phyloP scores from a whole-genome alignment of 2,329 filamentous ascomycete genomes.

The Verticillium klebahnii region DNA sequence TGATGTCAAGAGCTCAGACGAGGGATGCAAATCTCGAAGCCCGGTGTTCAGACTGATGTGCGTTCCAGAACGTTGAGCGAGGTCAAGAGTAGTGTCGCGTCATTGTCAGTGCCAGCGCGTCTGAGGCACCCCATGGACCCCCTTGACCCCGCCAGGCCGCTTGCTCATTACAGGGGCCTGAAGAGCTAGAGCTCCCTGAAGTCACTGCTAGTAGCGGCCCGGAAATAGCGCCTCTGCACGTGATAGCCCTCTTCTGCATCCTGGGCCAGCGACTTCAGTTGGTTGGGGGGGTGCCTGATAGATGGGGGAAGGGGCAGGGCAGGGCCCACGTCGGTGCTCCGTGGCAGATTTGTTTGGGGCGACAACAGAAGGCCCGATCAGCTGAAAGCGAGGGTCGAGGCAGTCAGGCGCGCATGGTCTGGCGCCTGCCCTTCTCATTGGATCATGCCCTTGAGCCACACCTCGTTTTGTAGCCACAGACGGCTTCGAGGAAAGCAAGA shows the following conservation, averaged over 20 bases:
- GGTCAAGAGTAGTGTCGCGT: not conserved
- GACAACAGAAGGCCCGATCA: not conserved
- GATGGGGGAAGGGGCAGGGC: not conserved
- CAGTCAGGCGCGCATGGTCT: not conserved
- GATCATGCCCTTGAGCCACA: not conserved
- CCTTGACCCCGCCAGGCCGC: not conserved
- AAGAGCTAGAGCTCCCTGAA: not conserved
- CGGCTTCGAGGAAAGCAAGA: not conserved
- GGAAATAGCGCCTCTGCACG: constrained; percentile 8
- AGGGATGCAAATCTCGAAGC: not conserved
- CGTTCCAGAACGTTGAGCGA: not conserved
- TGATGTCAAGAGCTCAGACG: not conserved
- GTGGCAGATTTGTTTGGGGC: not conserved
- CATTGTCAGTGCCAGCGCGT: not conserved
- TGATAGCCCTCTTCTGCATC: constrained; percentile 1
- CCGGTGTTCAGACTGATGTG: not conserved
- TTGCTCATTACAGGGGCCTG: not conserved
- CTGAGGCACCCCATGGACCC: not conserved
- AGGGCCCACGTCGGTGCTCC: not conserved
- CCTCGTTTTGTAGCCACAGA: not conserved
- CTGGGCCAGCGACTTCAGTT: not conserved
- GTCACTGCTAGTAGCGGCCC: not conserved
- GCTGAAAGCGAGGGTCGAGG: not conserved
- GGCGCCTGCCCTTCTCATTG: not conserved
- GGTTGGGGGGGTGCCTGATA: no score